Percentiles rank a stretch among this genome's conserved stretches.
Conservation (phyloP, 2,329 filamentous ascomycete genomes). For the Trichoderma pleuroti region DNA sequence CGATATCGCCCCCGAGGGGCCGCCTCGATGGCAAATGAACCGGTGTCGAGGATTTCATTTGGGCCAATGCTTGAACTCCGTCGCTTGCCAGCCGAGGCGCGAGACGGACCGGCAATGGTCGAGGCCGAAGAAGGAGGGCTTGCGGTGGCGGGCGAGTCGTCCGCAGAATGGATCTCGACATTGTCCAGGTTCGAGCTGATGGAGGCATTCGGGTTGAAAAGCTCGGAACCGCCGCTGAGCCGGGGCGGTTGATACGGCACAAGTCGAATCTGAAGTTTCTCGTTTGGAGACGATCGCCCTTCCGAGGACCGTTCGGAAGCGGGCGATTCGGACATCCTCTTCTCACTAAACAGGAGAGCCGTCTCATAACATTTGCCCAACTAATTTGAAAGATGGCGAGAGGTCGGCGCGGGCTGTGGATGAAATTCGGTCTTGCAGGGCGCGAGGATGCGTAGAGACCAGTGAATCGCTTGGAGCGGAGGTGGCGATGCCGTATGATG, state of each 20-base stretch:
- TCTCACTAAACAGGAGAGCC: slow-evolving; percentile 27
- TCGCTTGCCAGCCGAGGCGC: not conserved
- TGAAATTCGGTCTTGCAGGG: not conserved
- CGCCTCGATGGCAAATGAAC: not conserved
- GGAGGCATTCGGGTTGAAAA: not conserved
- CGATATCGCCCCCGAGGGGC: not conserved
- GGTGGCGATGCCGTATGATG: not conserved
- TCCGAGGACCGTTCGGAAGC: slow-evolving; percentile 29
- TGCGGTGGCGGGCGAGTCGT: slow-evolving; percentile 1
- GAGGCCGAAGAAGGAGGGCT: not conserved
- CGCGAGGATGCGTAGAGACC: not conserved
- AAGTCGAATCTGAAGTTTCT: slow-evolving; percentile 35
- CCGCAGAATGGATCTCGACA: slow-evolving; percentile 6
- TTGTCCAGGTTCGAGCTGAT: not conserved
- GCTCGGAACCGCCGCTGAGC: slow-evolving; percentile 30
- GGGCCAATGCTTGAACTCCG: slow-evolving; percentile 1
- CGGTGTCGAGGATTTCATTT: not conserved
- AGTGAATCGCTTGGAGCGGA: slow-evolving; percentile 2
- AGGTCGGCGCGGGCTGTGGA: not conserved
- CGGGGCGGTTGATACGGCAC: slow-evolving; percentile 40
- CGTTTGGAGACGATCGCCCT: slow-evolving; percentile 20
- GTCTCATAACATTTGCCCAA: slow-evolving; percentile 24
- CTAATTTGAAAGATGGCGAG: not conserved
- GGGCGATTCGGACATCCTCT: slow-evolving; percentile 35
- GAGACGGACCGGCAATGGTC: not conserved